A percentile compares a stretch with the other conserved stretches of the same genome.
phyloP scores from a whole-genome alignment of 305 asterid species.

The Andrographis paniculata region DNA sequence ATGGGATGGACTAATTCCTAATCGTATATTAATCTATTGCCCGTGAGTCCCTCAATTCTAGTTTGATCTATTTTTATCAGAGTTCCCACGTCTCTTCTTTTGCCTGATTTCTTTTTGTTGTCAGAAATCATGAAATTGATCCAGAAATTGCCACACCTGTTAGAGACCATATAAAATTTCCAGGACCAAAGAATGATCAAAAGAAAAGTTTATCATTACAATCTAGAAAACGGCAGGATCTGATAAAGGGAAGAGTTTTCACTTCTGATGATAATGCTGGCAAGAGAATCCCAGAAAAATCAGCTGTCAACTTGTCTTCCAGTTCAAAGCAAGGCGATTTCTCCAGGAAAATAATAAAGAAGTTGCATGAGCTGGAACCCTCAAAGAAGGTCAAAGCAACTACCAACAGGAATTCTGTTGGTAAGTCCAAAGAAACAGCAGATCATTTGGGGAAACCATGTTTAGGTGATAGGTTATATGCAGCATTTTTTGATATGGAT shows the following conservation, averaged over 20 bases:
- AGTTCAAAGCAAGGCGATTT: slow-evolving; percentile 24
- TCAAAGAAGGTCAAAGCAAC: slow-evolving; percentile 34
- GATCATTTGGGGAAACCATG: slow-evolving; percentile 25
- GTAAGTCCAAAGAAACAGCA: slow-evolving; percentile 23
- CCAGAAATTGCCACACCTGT: slow-evolving; percentile 42
- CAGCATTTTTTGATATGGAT: slow-evolving; percentile 19
- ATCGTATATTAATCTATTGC: slow-evolving; percentile 77
- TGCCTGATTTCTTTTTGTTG: slow-evolving; percentile 16
- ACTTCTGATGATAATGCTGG: slow-evolving; percentile 23
- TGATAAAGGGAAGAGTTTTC: slow-evolving; percentile 19
- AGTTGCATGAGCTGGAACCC: slow-evolving; percentile 20
- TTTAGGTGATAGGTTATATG: slow-evolving; percentile 36
- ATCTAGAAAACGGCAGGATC: slow-evolving; percentile 21
- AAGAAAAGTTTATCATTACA: slow-evolving; percentile 24
- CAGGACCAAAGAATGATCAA: slow-evolving; percentile 30
- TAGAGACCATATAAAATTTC: slow-evolving; percentile 75
- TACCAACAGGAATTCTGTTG: slow-evolving; percentile 22
- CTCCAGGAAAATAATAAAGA: slow-evolving; percentile 33
- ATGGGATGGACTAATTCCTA: slow-evolving; percentile 70
- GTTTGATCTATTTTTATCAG: slow-evolving; percentile 16
- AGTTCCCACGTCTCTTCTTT: slow-evolving; percentile 5
- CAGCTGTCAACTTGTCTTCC: slow-evolving; percentile 29
- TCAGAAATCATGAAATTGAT: slow-evolving; percentile 65
- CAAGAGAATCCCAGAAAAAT: slow-evolving; percentile 27
- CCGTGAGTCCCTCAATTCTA: slow-evolving; percentile 39